These are phyloP conservation scores for Scleroderma bovista DNA, from an alignment of 768 basidiomycete species.

Conservation along the genomic window DNA sequence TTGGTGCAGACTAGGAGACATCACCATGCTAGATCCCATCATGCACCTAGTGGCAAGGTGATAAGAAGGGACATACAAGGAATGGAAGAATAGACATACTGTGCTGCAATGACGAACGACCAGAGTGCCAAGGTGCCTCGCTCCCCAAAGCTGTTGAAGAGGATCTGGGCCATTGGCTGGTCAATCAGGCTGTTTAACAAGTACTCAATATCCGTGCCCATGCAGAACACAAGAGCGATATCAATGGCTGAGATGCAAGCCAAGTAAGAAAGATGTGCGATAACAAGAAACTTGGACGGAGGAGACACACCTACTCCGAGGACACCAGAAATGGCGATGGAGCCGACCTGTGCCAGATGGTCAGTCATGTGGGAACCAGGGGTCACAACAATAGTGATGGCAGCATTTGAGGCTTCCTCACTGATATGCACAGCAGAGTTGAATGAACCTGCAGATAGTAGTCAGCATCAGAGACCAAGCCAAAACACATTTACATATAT, in stretches of 20 bases:
- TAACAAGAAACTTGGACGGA: no score
- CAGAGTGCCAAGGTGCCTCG: slow-evolving; percentile 44
- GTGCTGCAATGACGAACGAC: slow-evolving; percentile 46
- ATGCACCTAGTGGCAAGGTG: no score
- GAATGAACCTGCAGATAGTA: slow-evolving; percentile 40
- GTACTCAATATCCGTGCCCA: slow-evolving; percentile 52
- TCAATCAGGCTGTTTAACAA: no score
- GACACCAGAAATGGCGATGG: no score
- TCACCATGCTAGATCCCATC: no score
- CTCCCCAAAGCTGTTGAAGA: slow-evolving; percentile 38
- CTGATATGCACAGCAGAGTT: slow-evolving; percentile 51
- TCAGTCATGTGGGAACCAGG: no score
- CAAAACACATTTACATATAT: slow-evolving; percentile 39
- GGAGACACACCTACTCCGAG: no score
- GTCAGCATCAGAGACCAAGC: no score
- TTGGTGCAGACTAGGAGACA: background rate
- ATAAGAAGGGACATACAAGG: no score
- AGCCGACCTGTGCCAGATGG: no score
- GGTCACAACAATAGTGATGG: slow-evolving; percentile 51
- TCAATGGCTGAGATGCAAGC: slow-evolving; percentile 47
- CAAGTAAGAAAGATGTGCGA: no score
- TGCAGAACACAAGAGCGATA: slow-evolving; percentile 48
- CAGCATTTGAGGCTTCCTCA: slow-evolving; percentile 53
- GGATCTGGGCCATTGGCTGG: slow-evolving; percentile 45
- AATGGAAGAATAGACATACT: no score